Base-by-base conservation (phyloP, 352 stramenopile species). In the Globisporangium canariense region DNA sequence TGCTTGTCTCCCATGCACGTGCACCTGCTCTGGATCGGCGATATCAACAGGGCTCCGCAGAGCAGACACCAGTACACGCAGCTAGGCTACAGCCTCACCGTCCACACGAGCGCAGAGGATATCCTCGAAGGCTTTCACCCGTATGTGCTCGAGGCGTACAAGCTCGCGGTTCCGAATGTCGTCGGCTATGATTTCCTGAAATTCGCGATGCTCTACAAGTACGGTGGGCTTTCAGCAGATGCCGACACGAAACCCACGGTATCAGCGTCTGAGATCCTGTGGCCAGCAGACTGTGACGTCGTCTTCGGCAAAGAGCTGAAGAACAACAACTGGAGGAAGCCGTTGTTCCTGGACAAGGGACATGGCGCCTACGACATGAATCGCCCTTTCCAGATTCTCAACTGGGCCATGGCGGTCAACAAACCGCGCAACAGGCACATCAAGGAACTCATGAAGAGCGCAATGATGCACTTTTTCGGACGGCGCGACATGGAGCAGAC, bases 11-110 rank as follows among this genome's bases (percentile, higher is more conserved):
- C 58, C 20, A 62, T 62, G 36, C 64, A 70, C 11, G 52, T 66
- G 20, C 64, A 64, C 30, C 20, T 66, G n/a, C 22, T 70, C 16
- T 70, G 65, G 65, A 70, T 70, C 46, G 65, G 65, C 3, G 59
- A 70, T 2, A 11, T 70, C 3, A 18, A 18, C 1, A 43, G 49
- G 3, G 54, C 53, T 25, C 65, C 65, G 14, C 20, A 11, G 3
- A 41, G 14, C 16, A 53, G 58, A 22, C 36, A 56, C 2, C 13
- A 52, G 7, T 70, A 62, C 38, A 11, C 18, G 9, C 6, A 51
- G n/a, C 50, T 50, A 20, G 65, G 60, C 10, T 71, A 59, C 0
- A 58, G 64, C 2, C 66, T 70, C 36, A 28, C 55, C 3, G 34
- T 66, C 1, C 52, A 67, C 60, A 70, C 45, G 34, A 58, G 36